Conservation (phyloP, 352 stramenopile genomes). For the Blastocystis sp. region DNA sequence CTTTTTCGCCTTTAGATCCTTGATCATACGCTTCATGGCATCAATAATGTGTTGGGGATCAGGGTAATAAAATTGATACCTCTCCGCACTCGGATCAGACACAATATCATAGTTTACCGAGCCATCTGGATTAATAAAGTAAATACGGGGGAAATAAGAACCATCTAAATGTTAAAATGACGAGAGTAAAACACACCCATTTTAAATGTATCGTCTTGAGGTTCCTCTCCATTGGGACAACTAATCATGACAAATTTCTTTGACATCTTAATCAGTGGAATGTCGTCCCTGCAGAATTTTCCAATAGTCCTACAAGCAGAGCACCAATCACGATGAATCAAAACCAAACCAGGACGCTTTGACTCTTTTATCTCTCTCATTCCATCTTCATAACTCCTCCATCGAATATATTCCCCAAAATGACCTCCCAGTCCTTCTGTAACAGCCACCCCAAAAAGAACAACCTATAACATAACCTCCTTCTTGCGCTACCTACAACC, state of each 20-base stretch:
- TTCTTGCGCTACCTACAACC: not conserved
- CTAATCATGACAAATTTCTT: conserved; percentile 63
- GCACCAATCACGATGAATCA: conserved; percentile 62
- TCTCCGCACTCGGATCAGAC: not conserved
- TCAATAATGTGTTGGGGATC: conserved; percentile 3
- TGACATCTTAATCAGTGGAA: conserved; percentile 48
- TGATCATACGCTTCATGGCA: conserved; percentile 59
- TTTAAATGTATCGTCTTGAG: conserved; percentile 46
- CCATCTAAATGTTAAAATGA: conserved; percentile 25
- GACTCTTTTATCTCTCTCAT: conserved; percentile 55
- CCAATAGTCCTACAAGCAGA: conserved; percentile 3
- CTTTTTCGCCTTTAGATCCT: conserved; percentile 40
- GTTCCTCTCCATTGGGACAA: conserved; percentile 55
- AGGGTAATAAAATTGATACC: conserved; percentile 47
- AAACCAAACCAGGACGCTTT: conserved; percentile 22
- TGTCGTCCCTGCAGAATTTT: conserved; percentile 35
- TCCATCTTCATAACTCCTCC: conserved; percentile 55
- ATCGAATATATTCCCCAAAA: conserved; percentile 52
- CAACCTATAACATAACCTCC: not conserved
- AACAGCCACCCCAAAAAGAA: not conserved
- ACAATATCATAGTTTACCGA: conserved; percentile 62
- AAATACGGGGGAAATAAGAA: conserved; percentile 60
- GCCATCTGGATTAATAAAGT: conserved; percentile 61
- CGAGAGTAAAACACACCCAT: not conserved
- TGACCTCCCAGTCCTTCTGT: conserved; percentile 11